Percentiles rank a stretch among this genome's conserved stretches.
Evolutionary conservation across 2,329 filamentous ascomycete species (phyloP).

Genomic region (Calonectria pteridis): DNA sequence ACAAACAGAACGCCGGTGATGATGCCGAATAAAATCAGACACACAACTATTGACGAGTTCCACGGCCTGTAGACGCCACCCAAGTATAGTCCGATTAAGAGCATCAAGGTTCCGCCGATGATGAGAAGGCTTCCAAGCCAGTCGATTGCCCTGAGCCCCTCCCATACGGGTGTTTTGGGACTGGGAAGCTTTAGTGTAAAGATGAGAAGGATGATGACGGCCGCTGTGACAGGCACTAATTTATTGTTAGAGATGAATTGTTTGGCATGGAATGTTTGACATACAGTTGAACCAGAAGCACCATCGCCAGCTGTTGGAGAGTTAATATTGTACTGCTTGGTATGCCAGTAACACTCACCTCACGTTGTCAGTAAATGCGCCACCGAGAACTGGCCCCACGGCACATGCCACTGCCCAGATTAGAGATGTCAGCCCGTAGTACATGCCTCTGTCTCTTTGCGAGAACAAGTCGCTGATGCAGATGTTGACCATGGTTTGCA

Average conservation of each 20-base stretch:
- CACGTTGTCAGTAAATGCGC: slow-evolving; percentile 72
- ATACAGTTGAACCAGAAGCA: slow-evolving; percentile 66
- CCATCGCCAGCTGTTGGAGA: slow-evolving; percentile 53
- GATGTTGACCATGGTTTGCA: slow-evolving; percentile 66
- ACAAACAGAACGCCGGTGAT: slow-evolving; percentile 65
- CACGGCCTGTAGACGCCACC: slow-evolving; percentile 74
- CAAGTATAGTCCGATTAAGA: slow-evolving; percentile 77
- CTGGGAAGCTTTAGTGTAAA: slow-evolving; percentile 77
- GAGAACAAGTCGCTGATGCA: slow-evolving; percentile 68
- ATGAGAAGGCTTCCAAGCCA: slow-evolving; percentile 73
- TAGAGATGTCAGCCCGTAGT: slow-evolving; percentile 74
- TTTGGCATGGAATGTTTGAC: slow-evolving; percentile 28
- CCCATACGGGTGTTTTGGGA: slow-evolving; percentile 71
- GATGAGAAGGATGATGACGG: slow-evolving; percentile 68
- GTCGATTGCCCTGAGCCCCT: slow-evolving; percentile 72
- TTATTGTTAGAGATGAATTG: too few species aligned
- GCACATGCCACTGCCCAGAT: slow-evolving; percentile 76
- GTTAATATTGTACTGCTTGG: background rate
- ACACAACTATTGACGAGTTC: slow-evolving; percentile 71
- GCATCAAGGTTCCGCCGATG: slow-evolving; percentile 75
- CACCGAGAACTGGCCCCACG: slow-evolving; percentile 74
- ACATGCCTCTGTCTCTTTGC: slow-evolving; percentile 51
- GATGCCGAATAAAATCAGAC: slow-evolving; percentile 71
- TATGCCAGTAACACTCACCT: slow-evolving; percentile 51
- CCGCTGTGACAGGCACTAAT: slow-evolving; percentile 61